A percentile compares a stretch with the other conserved stretches of the same genome.
Conservation (phyloP, 805 yeast species). For the Barnettozyma sucrosica region DNA sequence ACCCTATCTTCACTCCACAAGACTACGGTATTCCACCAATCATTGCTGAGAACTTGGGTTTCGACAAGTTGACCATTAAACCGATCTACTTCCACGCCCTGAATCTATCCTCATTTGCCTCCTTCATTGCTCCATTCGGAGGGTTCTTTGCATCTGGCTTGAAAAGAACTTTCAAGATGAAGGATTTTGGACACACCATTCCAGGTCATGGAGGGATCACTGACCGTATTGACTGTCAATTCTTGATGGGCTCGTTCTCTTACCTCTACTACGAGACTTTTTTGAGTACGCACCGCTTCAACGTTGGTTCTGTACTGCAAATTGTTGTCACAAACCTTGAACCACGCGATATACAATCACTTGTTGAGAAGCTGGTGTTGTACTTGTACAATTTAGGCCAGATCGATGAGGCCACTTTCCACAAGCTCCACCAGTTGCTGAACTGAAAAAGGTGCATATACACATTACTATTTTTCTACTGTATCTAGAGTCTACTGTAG, state of each 20-base stretch:
- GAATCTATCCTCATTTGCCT: slow-evolving; percentile 87
- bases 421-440: slow-evolving; percentile 22
- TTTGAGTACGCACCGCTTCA: slow-evolving; percentile 64
- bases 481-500: background rate
- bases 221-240: slow-evolving; percentile 96
- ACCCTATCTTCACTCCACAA: slow-evolving; percentile 85
- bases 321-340: slow-evolving; percentile 66
- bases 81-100: slow-evolving; percentile 91
- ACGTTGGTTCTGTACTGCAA: slow-evolving; percentile 72
- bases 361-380: slow-evolving; percentile 47
- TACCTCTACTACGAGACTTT: slow-evolving; percentile 92
- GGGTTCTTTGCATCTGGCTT: slow-evolving; percentile 98
- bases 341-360: slow-evolving; percentile 55
- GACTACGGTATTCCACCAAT: slow-evolving; percentile 69
- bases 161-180: slow-evolving; percentile 91
- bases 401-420: slow-evolving; percentile 31
- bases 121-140: slow-evolving; percentile 96
- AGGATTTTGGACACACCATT: slow-evolving; percentile 96
- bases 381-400: slow-evolving; percentile 34
- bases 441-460: background rate
- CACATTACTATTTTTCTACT: background rate
- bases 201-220: slow-evolving; percentile 99
- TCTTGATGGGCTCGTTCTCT: slow-evolving; percentile 93
- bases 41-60: slow-evolving; percentile 43
- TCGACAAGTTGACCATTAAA: slow-evolving; percentile 53